Evolutionary conservation across 345 rosid genomes (phyloP).

Genomic region (Gossypium rotundifolium): DNA sequence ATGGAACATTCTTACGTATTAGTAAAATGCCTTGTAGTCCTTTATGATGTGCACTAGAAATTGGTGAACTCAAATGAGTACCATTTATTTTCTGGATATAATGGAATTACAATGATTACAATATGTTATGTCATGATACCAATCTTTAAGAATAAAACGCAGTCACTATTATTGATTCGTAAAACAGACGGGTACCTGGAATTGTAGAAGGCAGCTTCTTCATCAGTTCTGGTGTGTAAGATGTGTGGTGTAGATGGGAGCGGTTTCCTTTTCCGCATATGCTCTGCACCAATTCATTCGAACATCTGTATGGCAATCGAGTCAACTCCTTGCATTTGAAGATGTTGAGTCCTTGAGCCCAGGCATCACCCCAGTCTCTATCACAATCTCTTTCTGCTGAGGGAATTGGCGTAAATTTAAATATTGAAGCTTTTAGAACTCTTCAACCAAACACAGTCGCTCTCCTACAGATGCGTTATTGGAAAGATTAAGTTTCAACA

Average conservation of each 20-base stretch:
- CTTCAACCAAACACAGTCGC: constrained; percentile 14
- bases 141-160: too few species aligned
- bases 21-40: not conserved
- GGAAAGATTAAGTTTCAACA: not conserved
- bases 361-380: constrained; percentile 16
- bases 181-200: too few species aligned
- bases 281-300: constrained; percentile 16
- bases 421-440: constrained; percentile 22
- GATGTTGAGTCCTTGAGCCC: constrained; percentile 10
- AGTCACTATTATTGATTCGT: too few species aligned
- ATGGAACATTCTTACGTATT: not conserved
- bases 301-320: constrained; percentile 13
- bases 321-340: not conserved
- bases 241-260: not conserved
- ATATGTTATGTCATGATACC: too few species aligned
- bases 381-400: constrained; percentile 14
- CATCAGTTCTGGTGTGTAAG: not conserved
- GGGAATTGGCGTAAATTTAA: constrained; percentile 7
- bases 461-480: constrained; percentile 12
- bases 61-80: not conserved
- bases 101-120: too few species aligned
- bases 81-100: too few species aligned
- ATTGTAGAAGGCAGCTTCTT: not conserved
- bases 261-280: constrained; percentile 8
- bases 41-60: not conserved